Evolutionary conservation across 257 asterid species (phyloP).

Genomic region (Solanum sitiens): DNA sequence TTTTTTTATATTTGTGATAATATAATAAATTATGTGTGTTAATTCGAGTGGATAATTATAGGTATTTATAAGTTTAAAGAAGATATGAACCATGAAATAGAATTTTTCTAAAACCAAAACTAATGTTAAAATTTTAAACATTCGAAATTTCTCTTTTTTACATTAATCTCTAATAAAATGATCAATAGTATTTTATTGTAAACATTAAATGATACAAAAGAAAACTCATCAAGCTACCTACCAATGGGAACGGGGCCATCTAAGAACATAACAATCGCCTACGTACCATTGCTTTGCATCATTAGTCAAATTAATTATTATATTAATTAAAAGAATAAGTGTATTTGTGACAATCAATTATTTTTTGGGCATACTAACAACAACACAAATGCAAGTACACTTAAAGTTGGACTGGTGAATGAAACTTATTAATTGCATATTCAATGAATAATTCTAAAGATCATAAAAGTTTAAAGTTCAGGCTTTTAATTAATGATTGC

Average conservation of each 20-base stretch:
- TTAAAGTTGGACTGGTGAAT: not conserved
- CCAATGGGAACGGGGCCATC: not conserved
- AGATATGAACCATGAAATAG: no score
- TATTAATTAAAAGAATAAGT: not conserved
- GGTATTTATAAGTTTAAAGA: no score
- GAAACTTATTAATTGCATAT: not conserved
- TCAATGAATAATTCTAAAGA: not conserved
- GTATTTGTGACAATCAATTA: not conserved
- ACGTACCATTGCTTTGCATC: not conserved
- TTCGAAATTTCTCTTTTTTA: no score
- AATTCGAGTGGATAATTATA: no score
- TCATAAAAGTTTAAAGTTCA: not conserved
- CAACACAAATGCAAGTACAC: not conserved
- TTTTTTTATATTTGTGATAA: no score
- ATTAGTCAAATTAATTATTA: not conserved
- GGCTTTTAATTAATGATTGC: not conserved
- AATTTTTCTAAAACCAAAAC: no score
- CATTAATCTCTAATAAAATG: no score
- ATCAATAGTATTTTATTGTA: no score
- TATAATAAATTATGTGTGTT: no score
- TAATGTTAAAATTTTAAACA: no score
- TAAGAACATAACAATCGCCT: not conserved
- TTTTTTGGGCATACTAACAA: not conserved
- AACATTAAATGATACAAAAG: no score
- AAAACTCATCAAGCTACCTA: no score